Evolutionary conservation across 495 filamentous ascomycete genomes (phyloP).

Genomic region (Thozetella sp.): DNA sequence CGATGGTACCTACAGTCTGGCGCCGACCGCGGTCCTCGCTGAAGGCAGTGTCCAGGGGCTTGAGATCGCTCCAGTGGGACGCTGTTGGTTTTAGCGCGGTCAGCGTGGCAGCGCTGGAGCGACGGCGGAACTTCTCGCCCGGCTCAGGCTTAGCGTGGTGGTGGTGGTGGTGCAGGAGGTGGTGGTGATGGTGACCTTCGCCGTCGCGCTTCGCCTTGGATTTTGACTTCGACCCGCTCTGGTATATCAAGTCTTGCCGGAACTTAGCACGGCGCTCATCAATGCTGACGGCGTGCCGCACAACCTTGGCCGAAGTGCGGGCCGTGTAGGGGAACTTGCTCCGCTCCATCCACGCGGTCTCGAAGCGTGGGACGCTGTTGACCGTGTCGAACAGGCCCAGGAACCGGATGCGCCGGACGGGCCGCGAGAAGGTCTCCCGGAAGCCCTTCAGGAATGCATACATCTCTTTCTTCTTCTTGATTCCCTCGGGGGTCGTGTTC

Average conservation of each 20-base stretch:
- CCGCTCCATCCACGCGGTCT: conserved; percentile 83
- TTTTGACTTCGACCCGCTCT: conserved; percentile 37
- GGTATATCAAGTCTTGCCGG: conserved; percentile 72
- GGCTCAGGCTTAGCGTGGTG: not conserved
- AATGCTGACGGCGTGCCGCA: conserved; percentile 76
- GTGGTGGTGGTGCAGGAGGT: conserved; percentile 14
- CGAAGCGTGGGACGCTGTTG: conserved; percentile 81
- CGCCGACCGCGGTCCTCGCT: conserved; percentile 16
- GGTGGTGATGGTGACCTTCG: conserved; percentile 38
- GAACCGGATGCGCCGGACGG: conserved; percentile 71
- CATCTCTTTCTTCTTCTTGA: conserved; percentile 60
- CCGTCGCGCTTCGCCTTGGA: conserved; percentile 26
- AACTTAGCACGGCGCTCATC: conserved; percentile 77
- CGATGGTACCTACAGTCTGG: conserved; percentile 13
- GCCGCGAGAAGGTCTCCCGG: conserved; percentile 81
- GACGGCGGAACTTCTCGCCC: conserved; percentile 36
- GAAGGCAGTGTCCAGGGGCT: no score
- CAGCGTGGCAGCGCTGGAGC: not conserved
- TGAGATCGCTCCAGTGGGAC: no score
- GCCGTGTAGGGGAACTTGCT: conserved; percentile 84
- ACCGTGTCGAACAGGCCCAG: conserved; percentile 76
- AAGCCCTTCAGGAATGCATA: conserved; percentile 82
- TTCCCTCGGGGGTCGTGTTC: conserved; percentile 56
- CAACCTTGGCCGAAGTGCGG: conserved; percentile 68
- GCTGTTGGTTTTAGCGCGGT: not conserved